A percentile compares a stretch with the other conserved stretches of the same genome.
These are phyloP conservation scores for Corylus heterophylla DNA, from an alignment of 306 rosid species.

Conservation along the genomic window DNA sequence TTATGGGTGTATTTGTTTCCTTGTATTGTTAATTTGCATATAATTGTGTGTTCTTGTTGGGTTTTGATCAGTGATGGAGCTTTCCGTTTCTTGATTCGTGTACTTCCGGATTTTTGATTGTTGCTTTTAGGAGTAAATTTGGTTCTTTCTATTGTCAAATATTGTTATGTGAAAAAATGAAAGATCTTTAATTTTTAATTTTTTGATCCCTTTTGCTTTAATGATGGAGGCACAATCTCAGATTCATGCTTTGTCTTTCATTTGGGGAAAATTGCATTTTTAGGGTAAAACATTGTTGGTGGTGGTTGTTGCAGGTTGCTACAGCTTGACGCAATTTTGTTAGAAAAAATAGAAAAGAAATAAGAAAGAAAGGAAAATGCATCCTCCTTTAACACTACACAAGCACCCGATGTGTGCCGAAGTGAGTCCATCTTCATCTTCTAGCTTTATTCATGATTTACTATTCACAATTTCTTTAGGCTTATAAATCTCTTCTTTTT, in stretches of 20 bases:
- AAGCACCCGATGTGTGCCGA: conserved; percentile 92
- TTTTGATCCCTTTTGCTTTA: neutral
- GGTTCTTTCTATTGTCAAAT: neutral
- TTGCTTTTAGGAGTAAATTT: neutral
- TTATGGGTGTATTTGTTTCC: too few relatives aligned
- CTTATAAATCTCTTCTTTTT: neutral
- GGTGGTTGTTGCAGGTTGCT: conserved; percentile 28
- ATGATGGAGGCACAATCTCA: neutral
- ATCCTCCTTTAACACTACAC: conserved; percentile 92
- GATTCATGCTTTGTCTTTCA: neutral
- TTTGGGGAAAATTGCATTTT: neutral
- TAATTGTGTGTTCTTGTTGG: too few relatives aligned
- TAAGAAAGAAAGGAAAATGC: conserved; percentile 44
- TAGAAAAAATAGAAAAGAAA: neutral
- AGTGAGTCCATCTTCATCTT: conserved; percentile 46
- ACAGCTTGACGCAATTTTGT: conserved; percentile 27
- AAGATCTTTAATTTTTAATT: neutral
- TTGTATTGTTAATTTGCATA: too few relatives aligned
- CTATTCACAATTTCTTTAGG: neutral
- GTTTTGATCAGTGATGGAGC: neutral
- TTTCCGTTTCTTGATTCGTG: neutral
- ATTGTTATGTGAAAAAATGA: neutral
- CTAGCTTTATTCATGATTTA: neutral
- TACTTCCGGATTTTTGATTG: neutral
- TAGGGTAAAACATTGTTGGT: neutral